phyloP scores from a whole-genome alignment of 371 early-diverging fungal species.

The Apophysomyces ossiformis region DNA sequence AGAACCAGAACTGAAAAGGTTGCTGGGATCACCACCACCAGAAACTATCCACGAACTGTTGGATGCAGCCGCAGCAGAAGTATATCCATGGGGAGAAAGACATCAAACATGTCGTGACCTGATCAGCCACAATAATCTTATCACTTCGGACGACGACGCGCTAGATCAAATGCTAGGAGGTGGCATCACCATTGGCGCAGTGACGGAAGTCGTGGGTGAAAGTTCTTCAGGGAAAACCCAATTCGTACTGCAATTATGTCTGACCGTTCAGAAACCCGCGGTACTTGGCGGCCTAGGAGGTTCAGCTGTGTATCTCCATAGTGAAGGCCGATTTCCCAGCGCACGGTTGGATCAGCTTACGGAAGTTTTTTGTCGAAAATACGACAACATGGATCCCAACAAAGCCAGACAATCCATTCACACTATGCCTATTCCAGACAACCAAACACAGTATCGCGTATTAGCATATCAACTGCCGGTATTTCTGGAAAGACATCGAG shows the following conservation, averaged over 20 bases:
- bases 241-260: conserved; percentile 74
- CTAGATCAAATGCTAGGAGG: conserved; percentile 59
- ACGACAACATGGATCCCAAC: conserved; percentile 15
- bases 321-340: conserved; percentile 67
- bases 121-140: conserved; percentile 15
- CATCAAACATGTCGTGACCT: conserved; percentile 3
- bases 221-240: conserved; percentile 80
- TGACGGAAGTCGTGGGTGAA: conserved; percentile 66
- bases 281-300: conserved; percentile 60
- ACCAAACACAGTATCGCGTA: conserved; percentile 73
- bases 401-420: conserved; percentile 46
- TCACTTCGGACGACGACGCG: conserved; percentile 56
- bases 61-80: conserved; percentile 21
- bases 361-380: conserved; percentile 23
- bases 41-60: conserved; percentile 19
- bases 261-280: conserved; percentile 63
- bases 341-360: conserved; percentile 53
- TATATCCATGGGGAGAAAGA: conserved; percentile 23
- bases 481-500: conserved; percentile 48
- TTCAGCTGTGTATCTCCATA: conserved; percentile 63
- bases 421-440: conserved; percentile 66
- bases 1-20: conserved; percentile 14
- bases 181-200: conserved; percentile 57
- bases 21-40: conserved; percentile 10
- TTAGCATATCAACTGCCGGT: conserved; percentile 73